phyloP scores from a whole-genome alignment of 305 asterid species.

The Caryopteris hybrid region DNA sequence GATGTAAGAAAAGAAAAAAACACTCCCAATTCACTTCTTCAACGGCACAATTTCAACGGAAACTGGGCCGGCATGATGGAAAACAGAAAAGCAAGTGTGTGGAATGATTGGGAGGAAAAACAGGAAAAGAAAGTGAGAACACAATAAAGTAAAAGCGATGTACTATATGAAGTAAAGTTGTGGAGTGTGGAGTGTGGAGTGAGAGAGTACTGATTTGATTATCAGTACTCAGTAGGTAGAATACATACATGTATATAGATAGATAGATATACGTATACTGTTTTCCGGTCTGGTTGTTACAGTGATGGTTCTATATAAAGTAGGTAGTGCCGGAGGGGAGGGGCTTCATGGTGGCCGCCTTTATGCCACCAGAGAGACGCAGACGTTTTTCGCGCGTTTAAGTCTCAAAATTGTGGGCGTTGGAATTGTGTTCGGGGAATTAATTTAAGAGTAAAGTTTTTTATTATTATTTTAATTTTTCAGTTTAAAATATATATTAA shows the following conservation, averaged over 20 bases:
- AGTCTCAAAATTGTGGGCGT: background rate
- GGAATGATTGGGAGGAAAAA: conserved; percentile 31
- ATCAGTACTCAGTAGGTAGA: conserved; percentile 16
- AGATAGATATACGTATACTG: too few relatives aligned
- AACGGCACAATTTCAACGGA: conserved; percentile 37
- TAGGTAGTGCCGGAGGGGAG: conserved; percentile 17
- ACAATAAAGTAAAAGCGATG: conserved; percentile 34
- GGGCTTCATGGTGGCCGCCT: conserved; percentile 36
- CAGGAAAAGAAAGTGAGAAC: conserved; percentile 13
- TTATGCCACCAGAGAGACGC: background rate
- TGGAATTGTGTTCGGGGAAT: too few relatives aligned
- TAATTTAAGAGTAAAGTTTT: too few relatives aligned
- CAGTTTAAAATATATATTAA: too few relatives aligned
- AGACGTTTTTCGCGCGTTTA: conserved; percentile 17
- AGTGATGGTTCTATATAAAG: conserved; percentile 14
- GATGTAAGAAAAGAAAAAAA: background rate
- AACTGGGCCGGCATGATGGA: conserved; percentile 16
- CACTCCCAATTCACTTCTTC: conserved; percentile 1
- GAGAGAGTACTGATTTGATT: conserved; percentile 7
- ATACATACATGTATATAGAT: too few relatives aligned
- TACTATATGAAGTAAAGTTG: conserved; percentile 12
- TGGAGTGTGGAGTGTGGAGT: conserved; percentile 8
- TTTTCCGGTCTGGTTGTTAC: background rate
- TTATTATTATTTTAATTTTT: too few relatives aligned
- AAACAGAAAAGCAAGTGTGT: conserved; percentile 22